phyloP scores from a whole-genome alignment of 2,329 filamentous ascomycete species.

The Ceratocystis huliohia region DNA sequence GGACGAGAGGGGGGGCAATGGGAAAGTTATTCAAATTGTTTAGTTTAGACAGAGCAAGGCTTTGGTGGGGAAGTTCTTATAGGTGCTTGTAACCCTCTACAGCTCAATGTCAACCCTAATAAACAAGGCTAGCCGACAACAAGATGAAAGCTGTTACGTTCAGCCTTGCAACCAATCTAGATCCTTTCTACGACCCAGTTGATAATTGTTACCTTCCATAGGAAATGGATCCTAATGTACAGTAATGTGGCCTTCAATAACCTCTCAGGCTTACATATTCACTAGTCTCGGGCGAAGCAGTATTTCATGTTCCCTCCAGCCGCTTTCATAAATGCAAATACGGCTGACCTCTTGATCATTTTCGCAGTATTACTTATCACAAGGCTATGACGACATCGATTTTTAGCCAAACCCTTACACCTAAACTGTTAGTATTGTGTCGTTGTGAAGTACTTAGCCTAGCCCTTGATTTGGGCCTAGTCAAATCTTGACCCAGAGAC shows the following conservation, averaged over 20 bases:
- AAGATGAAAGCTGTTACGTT: background rate
- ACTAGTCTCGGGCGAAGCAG: background rate
- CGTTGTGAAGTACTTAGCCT: too few relatives aligned
- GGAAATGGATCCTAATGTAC: background rate
- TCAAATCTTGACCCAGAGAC: background rate
- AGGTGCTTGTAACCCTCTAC: too few relatives aligned
- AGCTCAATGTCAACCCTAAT: background rate
- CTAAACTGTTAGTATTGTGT: too few relatives aligned
- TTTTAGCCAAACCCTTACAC: background rate
- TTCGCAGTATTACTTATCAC: background rate
- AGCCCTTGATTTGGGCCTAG: too few relatives aligned
- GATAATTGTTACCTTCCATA: background rate
- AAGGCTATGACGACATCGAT: conserved; percentile 5
- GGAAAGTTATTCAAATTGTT: background rate
- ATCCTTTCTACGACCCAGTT: background rate
- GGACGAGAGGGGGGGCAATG: background rate
- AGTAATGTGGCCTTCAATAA: background rate
- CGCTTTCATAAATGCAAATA: background rate
- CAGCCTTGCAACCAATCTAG: background rate
- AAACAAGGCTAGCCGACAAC: background rate
- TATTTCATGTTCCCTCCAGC: background rate
- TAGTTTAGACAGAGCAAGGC: background rate
- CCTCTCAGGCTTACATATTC: background rate
- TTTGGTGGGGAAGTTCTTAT: background rate
- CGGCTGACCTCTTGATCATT: background rate